Evolutionary conservation across 2,329 filamentous ascomycete genomes (phyloP), one percentile per base, ranked within the genome.

Genomic region (Penicillium crustosum): DNA sequence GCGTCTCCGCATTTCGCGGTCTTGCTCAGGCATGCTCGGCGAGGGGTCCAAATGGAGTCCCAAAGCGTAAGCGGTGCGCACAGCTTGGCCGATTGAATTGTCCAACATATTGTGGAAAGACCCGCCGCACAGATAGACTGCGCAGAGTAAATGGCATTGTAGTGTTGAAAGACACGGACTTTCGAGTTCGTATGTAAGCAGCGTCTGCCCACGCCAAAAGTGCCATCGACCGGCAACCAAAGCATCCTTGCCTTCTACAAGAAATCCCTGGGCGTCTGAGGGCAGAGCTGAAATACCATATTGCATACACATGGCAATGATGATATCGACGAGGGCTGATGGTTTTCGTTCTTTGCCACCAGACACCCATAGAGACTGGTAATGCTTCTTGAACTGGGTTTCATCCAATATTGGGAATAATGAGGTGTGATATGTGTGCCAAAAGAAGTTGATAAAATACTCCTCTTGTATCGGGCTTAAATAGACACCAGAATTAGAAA

Each of bases 71-170:
- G 80, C 81, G 1, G 73, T 77, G 10, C 80, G 75, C 2, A 81
- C 70, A 0, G 79, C 78, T 23, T 75, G 65, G 0, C 73, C 75
- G 7, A 77, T 59, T 1, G 73, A 67, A 51, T 69, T 74, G 56
- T 82, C 72, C 0, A 78, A 75, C 71, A 78, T 81, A 60, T 82
- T 83, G 44, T 78, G 77, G 55, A 79, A 81, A 0, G 78, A 79
- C 1, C 76, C 80, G 52, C 75, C 77, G 61, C 76, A 79, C 1
- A 83, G 74, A 62, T 82, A 84, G 5, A 78, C 60, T 23, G 70
- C 66, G 25, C 71, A 77, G 19, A 81, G 74, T 0, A 81, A 67
- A 43, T 81, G 75, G 54, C 79, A 79, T 61, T 83, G 82, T 4
- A 83, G 66, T 0, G 81, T 82, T 5, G 71, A 70, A 13, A 82